phyloP scores from a whole-genome alignment of 176 grass and related monocot genomes.

The Lolium perenne region DNA sequence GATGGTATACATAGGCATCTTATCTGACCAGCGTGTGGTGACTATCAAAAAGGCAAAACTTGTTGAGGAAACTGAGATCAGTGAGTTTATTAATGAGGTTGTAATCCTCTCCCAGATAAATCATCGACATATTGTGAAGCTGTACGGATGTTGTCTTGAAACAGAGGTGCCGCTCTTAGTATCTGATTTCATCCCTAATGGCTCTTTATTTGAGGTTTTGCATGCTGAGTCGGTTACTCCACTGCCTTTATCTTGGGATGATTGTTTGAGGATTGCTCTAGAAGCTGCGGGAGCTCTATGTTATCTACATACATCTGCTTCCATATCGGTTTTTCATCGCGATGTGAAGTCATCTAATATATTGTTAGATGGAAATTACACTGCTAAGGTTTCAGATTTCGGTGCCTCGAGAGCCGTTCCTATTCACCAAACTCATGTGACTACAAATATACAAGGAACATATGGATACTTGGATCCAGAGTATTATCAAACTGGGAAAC shows the following conservation, averaged over 20 bases:
- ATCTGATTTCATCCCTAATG: neutral
- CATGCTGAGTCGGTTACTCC: neutral
- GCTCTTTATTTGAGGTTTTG: neutral
- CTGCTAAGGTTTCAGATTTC: neutral
- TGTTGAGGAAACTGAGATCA: neutral
- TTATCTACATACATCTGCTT: neutral
- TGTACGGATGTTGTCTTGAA: slow-evolving; percentile 4
- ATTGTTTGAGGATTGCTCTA: neutral
- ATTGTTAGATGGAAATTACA: neutral
- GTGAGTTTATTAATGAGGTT: neutral
- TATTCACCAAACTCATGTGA: neutral
- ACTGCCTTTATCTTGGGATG: neutral
- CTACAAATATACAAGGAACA: neutral
- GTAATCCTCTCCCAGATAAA: slow-evolving; percentile 13
- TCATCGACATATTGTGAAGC: neutral
- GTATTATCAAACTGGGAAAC: neutral
- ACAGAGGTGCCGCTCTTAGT: neutral
- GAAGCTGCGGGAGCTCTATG: neutral
- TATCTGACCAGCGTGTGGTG: neutral
- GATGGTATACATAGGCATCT: neutral
- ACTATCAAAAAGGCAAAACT: neutral
- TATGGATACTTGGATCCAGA: slow-evolving; percentile 8
- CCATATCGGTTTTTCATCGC: neutral
- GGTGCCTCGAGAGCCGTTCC: neutral
- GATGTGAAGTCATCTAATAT: neutral